Conservation (phyloP, 805 yeast genomes). For the Barnettozyma vustinii region DNA sequence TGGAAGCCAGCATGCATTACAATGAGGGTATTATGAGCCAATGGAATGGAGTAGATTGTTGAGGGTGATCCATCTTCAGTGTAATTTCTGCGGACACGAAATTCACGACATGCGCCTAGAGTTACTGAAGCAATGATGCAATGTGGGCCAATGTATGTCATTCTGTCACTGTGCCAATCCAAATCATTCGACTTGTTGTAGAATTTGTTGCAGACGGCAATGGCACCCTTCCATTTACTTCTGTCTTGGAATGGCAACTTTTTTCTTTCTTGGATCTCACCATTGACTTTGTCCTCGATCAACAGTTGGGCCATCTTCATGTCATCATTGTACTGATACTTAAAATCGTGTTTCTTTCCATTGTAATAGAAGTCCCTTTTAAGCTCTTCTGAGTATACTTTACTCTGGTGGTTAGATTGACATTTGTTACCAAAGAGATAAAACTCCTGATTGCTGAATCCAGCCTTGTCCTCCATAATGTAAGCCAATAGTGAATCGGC, state of each 20-base stretch:
- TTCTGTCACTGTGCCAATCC: constrained; percentile 74
- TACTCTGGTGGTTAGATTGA: constrained; percentile 48
- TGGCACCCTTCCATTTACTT: constrained; percentile 45
- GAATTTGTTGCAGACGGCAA: constrained; percentile 54
- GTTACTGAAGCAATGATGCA: constrained; percentile 63
- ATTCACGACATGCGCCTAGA: constrained; percentile 65
- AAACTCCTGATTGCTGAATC: constrained; percentile 43
- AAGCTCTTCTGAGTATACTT: constrained; percentile 28
- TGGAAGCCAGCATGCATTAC: constrained; percentile 80
- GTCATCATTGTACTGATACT: constrained; percentile 33
- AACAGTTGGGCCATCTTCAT: constrained; percentile 36
- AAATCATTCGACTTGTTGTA: constrained; percentile 44
- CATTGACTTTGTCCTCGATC: constrained; percentile 36
- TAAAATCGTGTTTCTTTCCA: constrained; percentile 32
- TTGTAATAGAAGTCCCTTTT: constrained; percentile 31
- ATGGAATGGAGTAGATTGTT: constrained; percentile 45
- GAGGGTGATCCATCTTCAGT: constrained; percentile 21
- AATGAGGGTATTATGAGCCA: constrained; percentile 65
- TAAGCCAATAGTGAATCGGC: constrained; percentile 41
- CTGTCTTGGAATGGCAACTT: constrained; percentile 34
- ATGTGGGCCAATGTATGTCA: constrained; percentile 69
- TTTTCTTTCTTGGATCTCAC: constrained; percentile 27
- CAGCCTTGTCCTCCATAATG: constrained; percentile 35
- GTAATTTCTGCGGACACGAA: constrained; percentile 46
- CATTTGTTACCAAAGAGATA: constrained; percentile 60